Percentiles rank a stretch among this genome's conserved stretches.
phyloP scores from a whole-genome alignment of 2,329 filamentous ascomycete genomes.

The Fusarium subtropicale region DNA sequence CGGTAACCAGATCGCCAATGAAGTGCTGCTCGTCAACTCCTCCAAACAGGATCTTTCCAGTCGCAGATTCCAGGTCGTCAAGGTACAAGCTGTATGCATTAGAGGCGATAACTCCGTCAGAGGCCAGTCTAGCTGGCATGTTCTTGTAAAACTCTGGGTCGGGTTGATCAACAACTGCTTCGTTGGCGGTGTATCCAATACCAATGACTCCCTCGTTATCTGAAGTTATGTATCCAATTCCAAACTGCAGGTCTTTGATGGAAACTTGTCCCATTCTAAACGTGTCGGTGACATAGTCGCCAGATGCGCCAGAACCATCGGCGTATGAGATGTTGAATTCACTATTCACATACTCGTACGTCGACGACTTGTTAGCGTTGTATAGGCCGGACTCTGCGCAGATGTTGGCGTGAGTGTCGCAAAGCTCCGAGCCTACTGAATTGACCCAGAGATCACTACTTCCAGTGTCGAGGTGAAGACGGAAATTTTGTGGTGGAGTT shows the following conservation, averaged over 20 bases:
- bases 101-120: slow-evolving; percentile 70
- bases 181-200: slow-evolving; percentile 84
- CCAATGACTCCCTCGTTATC: slow-evolving; percentile 79
- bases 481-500: slow-evolving; percentile 68
- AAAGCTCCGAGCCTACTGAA: slow-evolving; percentile 69
- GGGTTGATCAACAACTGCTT: slow-evolving; percentile 75
- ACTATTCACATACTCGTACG: slow-evolving; percentile 77
- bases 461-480: slow-evolving; percentile 74
- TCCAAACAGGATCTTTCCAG: slow-evolving; percentile 78
- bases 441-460: slow-evolving; percentile 81
- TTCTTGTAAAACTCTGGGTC: slow-evolving; percentile 71
- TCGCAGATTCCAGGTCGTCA: slow-evolving; percentile 74
- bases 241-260: slow-evolving; percentile 73
- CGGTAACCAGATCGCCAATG: slow-evolving; percentile 69
- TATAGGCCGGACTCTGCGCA: slow-evolving; percentile 76
- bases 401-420: slow-evolving; percentile 58
- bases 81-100: slow-evolving; percentile 81
- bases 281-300: slow-evolving; percentile 84
- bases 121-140: slow-evolving; percentile 73
- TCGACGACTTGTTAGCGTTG: slow-evolving; percentile 76
- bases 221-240: slow-evolving; percentile 74
- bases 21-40: slow-evolving; percentile 77
- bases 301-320: slow-evolving; percentile 80
- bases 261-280: slow-evolving; percentile 68
- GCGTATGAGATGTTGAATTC: slow-evolving; percentile 90